Evolutionary conservation across 2,329 filamentous ascomycete species (phyloP), one percentile per base, ranked within the genome.

Genomic region (Blumeria graminis): DNA sequence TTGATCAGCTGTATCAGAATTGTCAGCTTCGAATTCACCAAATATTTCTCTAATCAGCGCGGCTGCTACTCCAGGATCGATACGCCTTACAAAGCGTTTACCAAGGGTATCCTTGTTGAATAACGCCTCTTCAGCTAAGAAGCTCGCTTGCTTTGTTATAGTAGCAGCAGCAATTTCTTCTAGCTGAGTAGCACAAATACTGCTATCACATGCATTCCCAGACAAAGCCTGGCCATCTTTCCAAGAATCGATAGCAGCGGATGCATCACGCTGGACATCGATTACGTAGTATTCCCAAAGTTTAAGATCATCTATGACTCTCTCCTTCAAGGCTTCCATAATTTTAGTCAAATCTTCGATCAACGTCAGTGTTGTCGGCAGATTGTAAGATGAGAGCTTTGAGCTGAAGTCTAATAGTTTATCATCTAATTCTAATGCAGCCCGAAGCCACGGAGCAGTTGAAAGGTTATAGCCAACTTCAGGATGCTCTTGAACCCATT

Each of bases 231-330:
- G 70, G 18, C 80, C 82, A 33, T 71, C 71, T 36, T 74, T 72
- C 87, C 90, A 96, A 0, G 81, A 75, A 46, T 84, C 74, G 1
- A 92, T 68, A 36, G 83, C 78, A 6, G 78, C 77, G 60, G 82
- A 75, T 5, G 80, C 75, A 65, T 90, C 79, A 34, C 77, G 73
- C 57, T 90, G 80, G 3, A 92, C 81, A 64, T 96, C 79, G 57
- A 94, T 72, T 14, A 84, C 80, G 66, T 95, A 98, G 71, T 83
- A 98, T 66, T 98, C 86, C 92, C 92, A 98, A 1, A 98, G 75
- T 53, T 81, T 81, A 59, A 90, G 78, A 43, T 78, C 76, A 32
- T 78, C 77, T 64, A 98, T 78, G 38, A 92, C 87, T 56, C 88
- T 77, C 18, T 78, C 78, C 68, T 92, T 93, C 64, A 94, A 77